Evolutionary conservation across 2,329 filamentous ascomycete genomes (phyloP), one percentile per base, ranked within the genome.

Genomic region (Xylariaceae sp.): DNA sequence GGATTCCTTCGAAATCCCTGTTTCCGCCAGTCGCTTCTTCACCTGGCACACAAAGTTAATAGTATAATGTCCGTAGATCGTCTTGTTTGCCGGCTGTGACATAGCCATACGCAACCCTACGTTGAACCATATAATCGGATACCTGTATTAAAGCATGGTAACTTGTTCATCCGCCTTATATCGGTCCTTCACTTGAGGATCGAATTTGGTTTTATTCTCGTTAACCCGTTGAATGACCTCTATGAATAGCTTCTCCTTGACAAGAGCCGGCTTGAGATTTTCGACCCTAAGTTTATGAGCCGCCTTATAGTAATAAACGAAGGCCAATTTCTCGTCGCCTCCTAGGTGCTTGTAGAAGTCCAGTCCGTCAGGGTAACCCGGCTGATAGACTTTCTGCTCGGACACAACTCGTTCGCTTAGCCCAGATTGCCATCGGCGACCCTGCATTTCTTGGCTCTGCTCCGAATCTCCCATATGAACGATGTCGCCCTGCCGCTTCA

Each of bases 221-320:
- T 7, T 6, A 28, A 28, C 1, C 39, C n/a, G 24, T 17, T 28
- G 2, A 43, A 43, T 8, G 5, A 43, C 39, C 39, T 43, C 39
- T n/a, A 28, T 28, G 12, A 43, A 43, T 43, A 43, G n/a, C 2
- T 9, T 28, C n/a, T 28, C 14, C 2, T 43, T 43, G 4, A 1
- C 6, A 29, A 43, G 39, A 28, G 24, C 39, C 14, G n/a, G n/a
- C 23, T 26, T 4, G 24, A 43, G 39, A 43, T 28, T 6, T 7
- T 43, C 7, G 7, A 28, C 39, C 2, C 6, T 16, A 6, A 17
- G 39, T 26, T 43, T 43, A 28, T 29, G 23, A 28, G 23, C 14
- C 11, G 39, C 39, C 39, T 43, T 43, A 17, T 43, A 43, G 39
- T 43, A 23, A 43, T 28, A 43, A 43, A 43, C 39, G 23, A 43